Percentiles rank a stretch among this genome's conserved stretches.
Conservation (phyloP, 345 rosid genomes). For the Salix dunnii region DNA sequence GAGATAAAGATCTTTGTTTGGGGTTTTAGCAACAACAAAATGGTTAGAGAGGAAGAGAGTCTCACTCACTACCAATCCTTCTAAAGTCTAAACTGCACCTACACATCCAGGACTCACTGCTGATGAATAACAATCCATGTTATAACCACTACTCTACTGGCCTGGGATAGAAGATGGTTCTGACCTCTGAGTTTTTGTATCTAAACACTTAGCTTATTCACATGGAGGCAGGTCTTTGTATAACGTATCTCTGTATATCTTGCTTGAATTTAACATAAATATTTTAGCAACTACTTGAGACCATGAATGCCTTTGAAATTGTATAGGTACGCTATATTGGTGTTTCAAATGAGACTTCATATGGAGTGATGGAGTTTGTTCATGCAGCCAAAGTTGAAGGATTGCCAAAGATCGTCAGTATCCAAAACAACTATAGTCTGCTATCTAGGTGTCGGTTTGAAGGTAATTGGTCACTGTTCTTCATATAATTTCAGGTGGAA, state of each 20-base stretch:
- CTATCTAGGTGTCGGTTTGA: slow-evolving; percentile 63
- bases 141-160: too few species aligned
- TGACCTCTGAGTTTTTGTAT: too few species aligned
- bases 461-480: slow-evolving; percentile 37
- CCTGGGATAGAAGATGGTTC: too few species aligned
- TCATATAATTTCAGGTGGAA: slow-evolving; percentile 1
- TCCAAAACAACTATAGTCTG: slow-evolving; percentile 83
- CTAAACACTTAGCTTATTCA: too few species aligned
- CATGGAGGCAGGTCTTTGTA: neutral
- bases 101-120: too few species aligned
- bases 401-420: slow-evolving; percentile 84
- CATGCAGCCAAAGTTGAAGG: slow-evolving; percentile 77
- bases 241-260: neutral
- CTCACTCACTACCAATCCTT: too few species aligned
- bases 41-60: too few species aligned
- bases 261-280: neutral
- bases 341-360: slow-evolving; percentile 87
- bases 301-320: slow-evolving; percentile 9
- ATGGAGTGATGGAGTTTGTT: slow-evolving; percentile 93
- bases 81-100: too few species aligned
- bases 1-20: too few species aligned
- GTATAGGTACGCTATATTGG: slow-evolving; percentile 78
- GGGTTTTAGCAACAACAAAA: too few species aligned
- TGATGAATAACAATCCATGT: too few species aligned
- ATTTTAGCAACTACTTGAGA: neutral